Evolutionary conservation across 768 basidiomycete species (phyloP), one percentile per base, ranked within the genome.

Genomic region (Cubamyces lactineus): DNA sequence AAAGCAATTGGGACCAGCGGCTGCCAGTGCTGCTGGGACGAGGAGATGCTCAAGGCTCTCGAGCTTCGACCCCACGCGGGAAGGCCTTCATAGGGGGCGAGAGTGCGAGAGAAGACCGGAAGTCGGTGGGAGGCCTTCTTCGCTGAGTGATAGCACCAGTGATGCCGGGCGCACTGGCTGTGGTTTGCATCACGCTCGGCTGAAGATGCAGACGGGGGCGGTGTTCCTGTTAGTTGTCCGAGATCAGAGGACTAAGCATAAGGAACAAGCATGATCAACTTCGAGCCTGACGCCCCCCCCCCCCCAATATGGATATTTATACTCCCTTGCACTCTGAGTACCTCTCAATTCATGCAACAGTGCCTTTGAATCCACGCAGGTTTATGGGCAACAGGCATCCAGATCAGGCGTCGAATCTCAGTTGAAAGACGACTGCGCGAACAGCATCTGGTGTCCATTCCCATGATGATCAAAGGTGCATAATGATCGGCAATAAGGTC

Each of bases 21-120:
- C 62, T 39, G 21, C 62, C 62, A 54, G 57, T 49, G 62, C 63
- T 60, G 40, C 49, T 48, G 42, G 63, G 48, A 46, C 34, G 34
- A 24, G 51, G 51, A 38, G 42, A 24, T 16, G 39, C 38, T 19
- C 2, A 42, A 19, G 41, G 52, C 52, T 19, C 39, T n/a, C 30
- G 23, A 34, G n/a, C 15, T 23, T 21, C 12, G 39, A n/a, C 21
- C 30, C 28, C 24, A 11, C 8, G 7, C 13, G 40, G 19, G 28
- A 26, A 17, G 24, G 46, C 6, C 54, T 60, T 64, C 63, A 64
- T 64, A 50, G 47, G 58, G 40, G n/a, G 21, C 23, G 21, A 4
- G 42, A 42, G 34, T 12, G 42, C 21, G 54, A 50, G 43, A 39
- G 50, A 60, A 47, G 41, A 16, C 17, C 38, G 26, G 50, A 53